Conservation (phyloP, 2,329 filamentous ascomycete species). For the Colletotrichum acutatum region DNA sequence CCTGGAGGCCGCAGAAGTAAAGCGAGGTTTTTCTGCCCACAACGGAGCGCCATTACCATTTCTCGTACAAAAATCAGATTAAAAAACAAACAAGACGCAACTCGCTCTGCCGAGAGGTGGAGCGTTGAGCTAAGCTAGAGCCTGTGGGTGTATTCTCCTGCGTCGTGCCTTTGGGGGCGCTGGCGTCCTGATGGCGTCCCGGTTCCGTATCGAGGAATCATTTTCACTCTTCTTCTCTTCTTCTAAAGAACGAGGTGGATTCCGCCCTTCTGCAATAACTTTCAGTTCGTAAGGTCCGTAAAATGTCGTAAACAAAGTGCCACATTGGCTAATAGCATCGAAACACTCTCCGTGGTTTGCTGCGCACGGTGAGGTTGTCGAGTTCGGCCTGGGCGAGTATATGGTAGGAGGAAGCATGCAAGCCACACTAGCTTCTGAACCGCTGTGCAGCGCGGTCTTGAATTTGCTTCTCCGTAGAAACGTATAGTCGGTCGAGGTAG, state of each 20-base stretch:
- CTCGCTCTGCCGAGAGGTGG: conserved; percentile 28
- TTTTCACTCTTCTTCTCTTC: conserved; percentile 28
- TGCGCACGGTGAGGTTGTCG: conserved; percentile 9
- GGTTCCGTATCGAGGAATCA: conserved; percentile 29
- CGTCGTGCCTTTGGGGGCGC: conserved; percentile 14
- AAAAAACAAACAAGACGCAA: conserved; percentile 27
- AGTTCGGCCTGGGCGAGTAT: neutral
- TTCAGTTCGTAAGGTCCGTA: conserved; percentile 33
- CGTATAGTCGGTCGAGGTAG: conserved; percentile 83
- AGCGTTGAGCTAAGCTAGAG: conserved; percentile 18
- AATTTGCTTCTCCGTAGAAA: conserved; percentile 83
- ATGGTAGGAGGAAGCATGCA: neutral
- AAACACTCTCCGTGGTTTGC: neutral
- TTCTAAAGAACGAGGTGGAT: conserved; percentile 30
- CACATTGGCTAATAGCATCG: neutral
- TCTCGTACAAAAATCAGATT: conserved; percentile 7
- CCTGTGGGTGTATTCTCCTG: conserved; percentile 15
- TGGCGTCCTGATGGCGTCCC: conserved; percentile 18
- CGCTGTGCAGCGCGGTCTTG: conserved; percentile 68
- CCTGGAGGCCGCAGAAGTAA: neutral
- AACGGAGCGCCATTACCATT: conserved; percentile 28
- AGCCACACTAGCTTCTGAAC: conserved; percentile 47
- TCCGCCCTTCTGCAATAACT: conserved; percentile 21
- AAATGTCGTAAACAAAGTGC: conserved; percentile 12
- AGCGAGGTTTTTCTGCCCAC: conserved; percentile 5